phyloP scores from a whole-genome alignment of 2,329 filamentous ascomycete genomes.

The Phaeomoniella chlamydospora region DNA sequence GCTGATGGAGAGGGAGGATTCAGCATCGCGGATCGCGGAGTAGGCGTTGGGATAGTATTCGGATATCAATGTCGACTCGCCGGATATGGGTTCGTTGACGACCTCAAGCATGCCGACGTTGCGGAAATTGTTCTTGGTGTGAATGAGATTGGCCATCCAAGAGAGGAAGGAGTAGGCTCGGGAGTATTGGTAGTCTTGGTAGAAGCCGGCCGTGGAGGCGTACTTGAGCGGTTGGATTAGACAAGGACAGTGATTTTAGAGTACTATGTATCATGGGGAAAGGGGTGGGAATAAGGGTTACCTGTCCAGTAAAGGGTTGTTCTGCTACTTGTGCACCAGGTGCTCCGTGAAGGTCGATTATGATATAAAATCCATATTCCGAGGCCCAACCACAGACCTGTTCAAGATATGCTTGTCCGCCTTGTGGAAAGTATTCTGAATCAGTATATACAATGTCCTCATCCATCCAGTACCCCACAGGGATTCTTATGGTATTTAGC shows the following conservation, averaged over 20 bases:
- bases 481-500: constrained; percentile 39
- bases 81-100: constrained; percentile 38
- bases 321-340: constrained; percentile 32
- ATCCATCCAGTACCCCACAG: constrained; percentile 41
- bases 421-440: constrained; percentile 37
- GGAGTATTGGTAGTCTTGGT: constrained; percentile 39
- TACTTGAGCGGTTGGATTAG: constrained; percentile 14
- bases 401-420: constrained; percentile 32
- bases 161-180: constrained; percentile 41
- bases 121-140: constrained; percentile 30
- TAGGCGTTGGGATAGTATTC: constrained; percentile 7
- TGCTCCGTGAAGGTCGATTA: constrained; percentile 38
- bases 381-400: constrained; percentile 33
- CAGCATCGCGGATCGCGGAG: constrained; percentile 32
- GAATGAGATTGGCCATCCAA: constrained; percentile 39
- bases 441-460: constrained; percentile 32
- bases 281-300: too few relatives aligned
- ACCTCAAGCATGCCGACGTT: constrained; percentile 46
- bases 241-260: too few relatives aligned
- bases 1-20: constrained; percentile 28
- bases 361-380: constrained; percentile 36
- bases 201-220: constrained; percentile 35
- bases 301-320: constrained; percentile 33
- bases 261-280: too few relatives aligned
- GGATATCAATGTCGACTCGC: neutral